Percentiles rank a stretch among this genome's conserved stretches.
These are phyloP conservation scores for Aethionema arabicum DNA, from an alignment of 345 rosid species.

Conservation along the genomic window DNA sequence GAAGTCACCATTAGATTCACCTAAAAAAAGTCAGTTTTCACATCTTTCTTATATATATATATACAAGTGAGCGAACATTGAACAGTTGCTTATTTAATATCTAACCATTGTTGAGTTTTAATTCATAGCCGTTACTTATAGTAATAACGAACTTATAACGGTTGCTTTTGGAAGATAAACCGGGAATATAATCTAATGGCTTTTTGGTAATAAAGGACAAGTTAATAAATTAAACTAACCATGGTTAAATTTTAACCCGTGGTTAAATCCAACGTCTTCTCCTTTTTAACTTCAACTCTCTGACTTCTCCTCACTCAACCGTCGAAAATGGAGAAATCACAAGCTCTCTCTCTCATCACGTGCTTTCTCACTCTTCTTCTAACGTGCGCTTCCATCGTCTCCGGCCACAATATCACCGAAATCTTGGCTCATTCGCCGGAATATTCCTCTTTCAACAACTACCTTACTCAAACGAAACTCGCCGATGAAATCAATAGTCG, in stretches of 20 bases:
- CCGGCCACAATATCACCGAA: slow-evolving; percentile 46
- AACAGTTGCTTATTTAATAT: neutral
- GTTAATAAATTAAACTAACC: slow-evolving; percentile 5
- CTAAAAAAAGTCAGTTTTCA: too few relatives aligned
- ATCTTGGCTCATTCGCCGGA: slow-evolving; percentile 64
- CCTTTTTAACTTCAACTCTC: neutral
- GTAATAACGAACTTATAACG: neutral
- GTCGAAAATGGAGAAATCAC: slow-evolving; percentile 26
- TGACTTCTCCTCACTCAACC: slow-evolving; percentile 25
- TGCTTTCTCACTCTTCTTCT: neutral
- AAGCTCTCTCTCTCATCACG: neutral
- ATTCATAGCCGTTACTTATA: neutral
- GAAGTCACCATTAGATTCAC: too few relatives aligned
- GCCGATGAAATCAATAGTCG: slow-evolving; percentile 95
- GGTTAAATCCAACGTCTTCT: neutral
- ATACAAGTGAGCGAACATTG: too few relatives aligned
- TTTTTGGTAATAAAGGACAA: slow-evolving; percentile 15
- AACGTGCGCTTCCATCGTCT: slow-evolving; percentile 6
- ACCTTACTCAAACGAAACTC: slow-evolving; percentile 70
- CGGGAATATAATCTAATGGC: neutral
- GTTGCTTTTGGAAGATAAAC: slow-evolving; percentile 16
- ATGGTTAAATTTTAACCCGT: slow-evolving; percentile 18
- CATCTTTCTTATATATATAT: too few relatives aligned
- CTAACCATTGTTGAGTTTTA: neutral
- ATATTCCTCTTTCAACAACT: slow-evolving; percentile 71